Evolutionary conservation across 345 rosid species (phyloP), one percentile per base, ranked within the genome.

Genomic region (Murraya koenigii): DNA sequence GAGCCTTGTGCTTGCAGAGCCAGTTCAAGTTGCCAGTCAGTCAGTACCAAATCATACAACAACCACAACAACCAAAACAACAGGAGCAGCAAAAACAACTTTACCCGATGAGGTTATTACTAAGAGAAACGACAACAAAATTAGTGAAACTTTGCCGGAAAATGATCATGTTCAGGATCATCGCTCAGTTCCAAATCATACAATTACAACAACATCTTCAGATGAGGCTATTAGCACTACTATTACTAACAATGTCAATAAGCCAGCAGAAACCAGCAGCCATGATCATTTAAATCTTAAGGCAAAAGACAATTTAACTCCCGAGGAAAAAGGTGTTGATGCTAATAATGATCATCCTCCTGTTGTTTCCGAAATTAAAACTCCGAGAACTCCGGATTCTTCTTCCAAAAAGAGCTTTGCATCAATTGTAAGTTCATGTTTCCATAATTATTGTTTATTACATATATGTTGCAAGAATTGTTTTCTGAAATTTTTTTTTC

Each of bases 331-430:
- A 66, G 25, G 26, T 39, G 83, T 44, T 80, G 66, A 72, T 20
- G 79, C 65, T 64, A 62, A 32, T 47, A 25, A 67, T 13, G 26
- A 36, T 60, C 64, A 25, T 67, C 25, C 20, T 47, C 59, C 44
- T 6, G 77, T 71, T 35, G 72, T 32, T 8, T 9, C 75, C 0
- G 64, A 13, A 14, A 56, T 8, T 1, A 30, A 14, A 78, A 67
- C 86, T 74, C 72, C 71, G 1, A 25, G 11, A 41, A 13, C 10
- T 47, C 83, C 66, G 75, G 86, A 82, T 26, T 84, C 85, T 74
- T 68, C 85, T 70, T 81, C 86, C 9, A 86, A 84, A 78, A 87
- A 80, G 81, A 84, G 92, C 1, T 90, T 75, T 84, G 90, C 89
- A 78, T 85, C 94, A 77, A 78, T 90, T 61, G 94, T 88, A 78